Base-by-base conservation (phyloP, 2,329 filamentous ascomycete genomes). In the Fragosphaeria purpurea region DNA sequence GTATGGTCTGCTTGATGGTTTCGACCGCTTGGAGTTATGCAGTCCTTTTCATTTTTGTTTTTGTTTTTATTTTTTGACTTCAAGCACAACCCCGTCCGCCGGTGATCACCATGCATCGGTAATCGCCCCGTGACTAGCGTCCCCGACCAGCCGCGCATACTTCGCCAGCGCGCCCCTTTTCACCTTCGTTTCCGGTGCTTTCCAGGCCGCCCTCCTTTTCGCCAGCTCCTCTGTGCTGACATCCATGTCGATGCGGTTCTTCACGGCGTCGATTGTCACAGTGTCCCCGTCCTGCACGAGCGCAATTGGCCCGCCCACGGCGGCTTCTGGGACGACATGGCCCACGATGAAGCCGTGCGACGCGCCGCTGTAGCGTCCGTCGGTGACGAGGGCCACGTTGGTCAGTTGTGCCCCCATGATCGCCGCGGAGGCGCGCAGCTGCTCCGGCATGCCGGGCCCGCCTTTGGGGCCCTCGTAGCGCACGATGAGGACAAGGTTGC, bases 361-460 rank as follows among this genome's bases (percentile, higher is more conserved):
- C 2, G 89, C 90, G 35, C 90, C 90, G 43, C 79, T 85, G 65
- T 95, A 97, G 43, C 90, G 73, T 0, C 90, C 91, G 64, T 97
- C 91, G 0, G 90, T 96, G 47, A 96, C 88, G n/a, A 96, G 77
- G 0, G 90, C 90, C 10, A 95, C 79, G 60, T 95, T 94, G 48
- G 74, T 86, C 49, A 96, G 72, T 9, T 85, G 85, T 0, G 91
- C 91, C 46, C 90, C 90, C 86, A 95, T 95, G 58, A 96, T 86
- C 10, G 89, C 88, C 0, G 88, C 89, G 53, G 80, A 86, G 9
- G 90, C 87, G 64, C 86, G 88, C 44, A 96, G 77, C 67, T 95
- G 89, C 68, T 96, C 91, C 4, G 89, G 91, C 90, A 96, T 96
- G 40, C 90, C 90, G 0, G 90, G 90, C 0, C 91, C 91, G 55